These are phyloP conservation scores for Cercospora sp. DNA, from an alignment of 2,329 filamentous ascomycete genomes.

Conservation along the genomic window DNA sequence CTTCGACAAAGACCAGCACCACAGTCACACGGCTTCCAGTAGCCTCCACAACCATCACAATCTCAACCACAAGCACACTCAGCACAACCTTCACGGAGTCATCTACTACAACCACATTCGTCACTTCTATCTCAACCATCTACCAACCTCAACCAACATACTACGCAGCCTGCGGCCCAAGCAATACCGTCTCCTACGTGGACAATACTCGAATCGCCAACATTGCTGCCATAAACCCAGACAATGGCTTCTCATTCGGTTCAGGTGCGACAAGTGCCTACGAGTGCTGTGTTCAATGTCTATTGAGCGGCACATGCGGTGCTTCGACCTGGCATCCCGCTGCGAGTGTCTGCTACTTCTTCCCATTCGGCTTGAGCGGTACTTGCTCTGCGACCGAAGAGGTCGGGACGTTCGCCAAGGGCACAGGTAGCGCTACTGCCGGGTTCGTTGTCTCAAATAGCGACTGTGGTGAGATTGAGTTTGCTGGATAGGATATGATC, in stretches of 20 bases:
- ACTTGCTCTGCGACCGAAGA: slow-evolving; percentile 12
- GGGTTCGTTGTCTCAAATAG: slow-evolving; percentile 21
- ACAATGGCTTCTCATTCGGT: slow-evolving; percentile 20
- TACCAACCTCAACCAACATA: slow-evolving; percentile 21
- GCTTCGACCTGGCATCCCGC: slow-evolving; percentile 22
- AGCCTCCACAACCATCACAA: slow-evolving; percentile 17
- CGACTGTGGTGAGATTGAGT: slow-evolving; percentile 19
- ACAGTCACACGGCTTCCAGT: slow-evolving; percentile 12
- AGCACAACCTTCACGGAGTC: slow-evolving; percentile 14
- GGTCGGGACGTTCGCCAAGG: slow-evolving; percentile 14
- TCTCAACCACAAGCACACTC: slow-evolving; percentile 16
- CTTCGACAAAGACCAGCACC: slow-evolving; percentile 13
- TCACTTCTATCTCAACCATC: slow-evolving; percentile 15
- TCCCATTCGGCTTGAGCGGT: slow-evolving; percentile 8
- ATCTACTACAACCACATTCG: slow-evolving; percentile 7
- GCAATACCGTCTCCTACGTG: slow-evolving; percentile 20
- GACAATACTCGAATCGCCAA: slow-evolving; percentile 18
- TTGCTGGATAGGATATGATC: not conserved
- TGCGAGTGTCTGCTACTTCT: slow-evolving; percentile 19
- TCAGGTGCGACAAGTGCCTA: slow-evolving; percentile 16
- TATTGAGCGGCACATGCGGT: slow-evolving; percentile 14
- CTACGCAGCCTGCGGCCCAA: slow-evolving; percentile 19
- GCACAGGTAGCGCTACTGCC: slow-evolving; percentile 11
- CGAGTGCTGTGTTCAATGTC: slow-evolving; percentile 22
- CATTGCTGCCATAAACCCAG: slow-evolving; percentile 13